phyloP scores from a whole-genome alignment of 768 basidiomycete genomes.

The Leucogyrophana mollusca region DNA sequence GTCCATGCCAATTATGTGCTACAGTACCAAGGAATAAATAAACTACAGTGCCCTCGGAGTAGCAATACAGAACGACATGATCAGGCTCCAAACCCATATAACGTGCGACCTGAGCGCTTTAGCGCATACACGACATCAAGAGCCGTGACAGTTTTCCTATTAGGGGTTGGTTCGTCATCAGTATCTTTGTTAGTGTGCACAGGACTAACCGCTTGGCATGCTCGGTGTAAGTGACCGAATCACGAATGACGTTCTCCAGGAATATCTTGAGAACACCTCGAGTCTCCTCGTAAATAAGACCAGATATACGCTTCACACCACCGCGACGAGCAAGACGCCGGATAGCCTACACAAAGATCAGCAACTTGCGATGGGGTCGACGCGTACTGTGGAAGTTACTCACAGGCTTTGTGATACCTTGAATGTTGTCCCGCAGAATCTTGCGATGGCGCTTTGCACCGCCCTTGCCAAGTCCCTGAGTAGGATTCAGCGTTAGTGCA shows the following conservation, averaged over 20 bases:
- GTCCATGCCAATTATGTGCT: too few relatives aligned
- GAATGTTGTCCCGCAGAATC: conserved; percentile 75
- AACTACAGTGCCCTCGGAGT: too few relatives aligned
- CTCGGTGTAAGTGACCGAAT: conserved; percentile 90
- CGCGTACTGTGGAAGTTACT: neutral
- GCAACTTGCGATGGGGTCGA: neutral
- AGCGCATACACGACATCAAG: conserved; percentile 82
- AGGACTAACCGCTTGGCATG: conserved; percentile 68
- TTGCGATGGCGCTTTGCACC: conserved; percentile 84
- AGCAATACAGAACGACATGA: neutral
- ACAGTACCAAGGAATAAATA: conserved; percentile 11
- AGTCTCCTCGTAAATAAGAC: too few relatives aligned
- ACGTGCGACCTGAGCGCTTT: conserved; percentile 70
- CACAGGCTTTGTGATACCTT: conserved; percentile 40
- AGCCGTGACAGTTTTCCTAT: conserved; percentile 74
- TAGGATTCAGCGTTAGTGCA: neutral
- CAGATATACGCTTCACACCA: too few relatives aligned
- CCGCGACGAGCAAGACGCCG: conserved; percentile 85
- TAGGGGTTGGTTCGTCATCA: too few relatives aligned
- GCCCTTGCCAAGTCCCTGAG: conserved; percentile 78
- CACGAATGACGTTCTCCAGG: conserved; percentile 82
- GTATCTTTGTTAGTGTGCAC: too few relatives aligned
- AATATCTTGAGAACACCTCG: conserved; percentile 89
- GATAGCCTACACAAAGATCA: conserved; percentile 31
- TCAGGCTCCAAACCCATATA: conserved; percentile 78